Evolutionary conservation across 1,284 basidiomycete genomes (phyloP).

Genomic region (Melanopsichium pennsylvanicum): DNA sequence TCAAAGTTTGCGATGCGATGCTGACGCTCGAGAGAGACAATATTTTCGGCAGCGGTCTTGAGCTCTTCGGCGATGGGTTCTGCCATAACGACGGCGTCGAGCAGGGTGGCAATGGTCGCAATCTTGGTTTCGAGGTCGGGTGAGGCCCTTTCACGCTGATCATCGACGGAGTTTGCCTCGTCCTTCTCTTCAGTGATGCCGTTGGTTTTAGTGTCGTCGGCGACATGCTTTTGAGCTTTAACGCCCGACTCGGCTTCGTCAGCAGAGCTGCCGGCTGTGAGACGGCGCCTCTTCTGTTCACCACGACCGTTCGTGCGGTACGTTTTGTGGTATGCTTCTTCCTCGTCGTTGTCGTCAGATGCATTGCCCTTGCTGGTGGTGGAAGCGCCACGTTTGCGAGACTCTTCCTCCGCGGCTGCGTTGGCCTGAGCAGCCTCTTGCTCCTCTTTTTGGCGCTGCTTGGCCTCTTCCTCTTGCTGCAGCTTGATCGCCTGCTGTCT

Average conservation of each 20-base stretch:
- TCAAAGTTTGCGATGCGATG: slow-evolving; percentile 15
- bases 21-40: slow-evolving; percentile 17
- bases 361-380: neutral
- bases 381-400: slow-evolving; percentile 12
- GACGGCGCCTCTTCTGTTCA: slow-evolving; percentile 16
- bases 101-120: slow-evolving; percentile 27
- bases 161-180: neutral
- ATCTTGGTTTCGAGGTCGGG: slow-evolving; percentile 45
- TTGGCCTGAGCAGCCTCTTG: too few relatives aligned
- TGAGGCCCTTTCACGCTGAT: slow-evolving; percentile 8
- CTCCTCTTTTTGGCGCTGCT: slow-evolving; percentile 16
- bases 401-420: neutral
- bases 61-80: slow-evolving; percentile 36
- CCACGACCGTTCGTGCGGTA: slow-evolving; percentile 9
- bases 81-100: slow-evolving; percentile 43
- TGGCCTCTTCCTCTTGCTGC: slow-evolving; percentile 36
- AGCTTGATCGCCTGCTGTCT: slow-evolving; percentile 44
- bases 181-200: slow-evolving; percentile 1
- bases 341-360: slow-evolving; percentile 21
- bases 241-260: slow-evolving; percentile 6
- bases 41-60: slow-evolving; percentile 29
- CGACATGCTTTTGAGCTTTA: too few relatives aligned
- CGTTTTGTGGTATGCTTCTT: neutral
- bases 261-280: slow-evolving; percentile 16
- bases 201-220: slow-evolving; percentile 4